Evolutionary conservation across 805 yeast genomes (phyloP).

Genomic region (Saccharomycopsis babjevae): DNA sequence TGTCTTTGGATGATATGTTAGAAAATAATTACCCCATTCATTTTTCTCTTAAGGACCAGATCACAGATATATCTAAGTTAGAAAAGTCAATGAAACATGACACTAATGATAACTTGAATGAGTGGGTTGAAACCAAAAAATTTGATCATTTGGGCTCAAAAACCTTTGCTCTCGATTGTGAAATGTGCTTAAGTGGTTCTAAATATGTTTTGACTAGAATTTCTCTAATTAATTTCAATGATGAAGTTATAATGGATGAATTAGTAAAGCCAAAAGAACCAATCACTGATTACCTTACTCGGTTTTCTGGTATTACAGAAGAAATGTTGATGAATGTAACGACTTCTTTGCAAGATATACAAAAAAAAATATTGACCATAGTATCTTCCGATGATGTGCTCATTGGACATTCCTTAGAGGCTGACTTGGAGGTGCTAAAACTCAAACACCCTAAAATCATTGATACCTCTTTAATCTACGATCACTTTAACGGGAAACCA

Average conservation of each 20-base stretch:
- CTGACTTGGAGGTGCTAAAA: conserved; percentile 63
- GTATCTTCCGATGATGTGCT: conserved; percentile 55
- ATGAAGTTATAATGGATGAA: conserved; percentile 54
- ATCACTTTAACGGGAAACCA: conserved; percentile 80
- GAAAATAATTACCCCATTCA: conserved; percentile 55
- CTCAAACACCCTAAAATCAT: conserved; percentile 64
- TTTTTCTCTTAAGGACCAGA: conserved; percentile 2
- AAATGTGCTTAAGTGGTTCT: conserved; percentile 62
- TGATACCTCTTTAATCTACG: conserved; percentile 70
- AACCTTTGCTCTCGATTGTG: conserved; percentile 84
- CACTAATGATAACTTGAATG: conserved; percentile 7
- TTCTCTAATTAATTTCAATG: conserved; percentile 58
- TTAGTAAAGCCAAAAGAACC: conserved; percentile 68
- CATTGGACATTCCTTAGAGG: conserved; percentile 85
- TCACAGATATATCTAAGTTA: neutral
- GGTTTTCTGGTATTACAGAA: conserved; percentile 78
- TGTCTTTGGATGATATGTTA: conserved; percentile 39
- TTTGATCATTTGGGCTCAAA: conserved; percentile 51
- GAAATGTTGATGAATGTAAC: conserved; percentile 53
- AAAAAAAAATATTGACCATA: conserved; percentile 37
- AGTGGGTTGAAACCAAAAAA: conserved; percentile 44
- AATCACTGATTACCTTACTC: conserved; percentile 73
- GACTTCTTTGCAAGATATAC: conserved; percentile 59
- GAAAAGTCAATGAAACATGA: neutral
- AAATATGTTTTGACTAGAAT: conserved; percentile 70